phyloP scores from a whole-genome alignment of 2,329 filamentous ascomycete species.

The Colletotrichum sp. region DNA sequence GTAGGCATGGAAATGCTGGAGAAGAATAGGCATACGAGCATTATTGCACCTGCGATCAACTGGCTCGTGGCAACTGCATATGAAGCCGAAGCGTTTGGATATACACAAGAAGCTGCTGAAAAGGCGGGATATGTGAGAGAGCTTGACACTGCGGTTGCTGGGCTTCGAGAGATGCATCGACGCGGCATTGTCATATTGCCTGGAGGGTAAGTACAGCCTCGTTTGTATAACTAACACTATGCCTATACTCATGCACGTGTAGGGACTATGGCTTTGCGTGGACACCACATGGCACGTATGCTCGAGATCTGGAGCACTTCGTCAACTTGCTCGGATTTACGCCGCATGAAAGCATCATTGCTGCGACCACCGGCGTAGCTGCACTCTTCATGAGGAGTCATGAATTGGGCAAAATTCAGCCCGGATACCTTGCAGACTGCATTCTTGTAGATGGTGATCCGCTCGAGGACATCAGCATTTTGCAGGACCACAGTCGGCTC shows the following conservation, averaged over 20 bases:
- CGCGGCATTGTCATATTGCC: not conserved
- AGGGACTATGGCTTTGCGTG: not conserved
- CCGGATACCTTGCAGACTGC: not conserved
- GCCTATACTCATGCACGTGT: not conserved
- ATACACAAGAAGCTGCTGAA: not conserved
- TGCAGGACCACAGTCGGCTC: not conserved
- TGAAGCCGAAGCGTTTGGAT: not conserved
- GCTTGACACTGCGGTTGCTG: not conserved
- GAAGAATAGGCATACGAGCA: not conserved
- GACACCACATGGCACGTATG: not conserved
- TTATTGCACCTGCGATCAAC: not conserved
- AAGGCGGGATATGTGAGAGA: not conserved
- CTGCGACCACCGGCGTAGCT: not conserved
- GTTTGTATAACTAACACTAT: not conserved
- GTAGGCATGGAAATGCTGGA: not conserved
- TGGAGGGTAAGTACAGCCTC: not conserved
- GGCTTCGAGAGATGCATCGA: not conserved
- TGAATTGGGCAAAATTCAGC: not conserved
- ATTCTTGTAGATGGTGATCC: not conserved
- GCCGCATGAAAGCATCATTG: not conserved
- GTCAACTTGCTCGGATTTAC: not conserved
- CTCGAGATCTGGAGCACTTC: not conserved
- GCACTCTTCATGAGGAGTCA: not conserved
- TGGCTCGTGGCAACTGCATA: not conserved
- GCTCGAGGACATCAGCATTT: not conserved